Conservation (phyloP, 2,329 filamentous ascomycete genomes). For the Monosporascus sp. region DNA sequence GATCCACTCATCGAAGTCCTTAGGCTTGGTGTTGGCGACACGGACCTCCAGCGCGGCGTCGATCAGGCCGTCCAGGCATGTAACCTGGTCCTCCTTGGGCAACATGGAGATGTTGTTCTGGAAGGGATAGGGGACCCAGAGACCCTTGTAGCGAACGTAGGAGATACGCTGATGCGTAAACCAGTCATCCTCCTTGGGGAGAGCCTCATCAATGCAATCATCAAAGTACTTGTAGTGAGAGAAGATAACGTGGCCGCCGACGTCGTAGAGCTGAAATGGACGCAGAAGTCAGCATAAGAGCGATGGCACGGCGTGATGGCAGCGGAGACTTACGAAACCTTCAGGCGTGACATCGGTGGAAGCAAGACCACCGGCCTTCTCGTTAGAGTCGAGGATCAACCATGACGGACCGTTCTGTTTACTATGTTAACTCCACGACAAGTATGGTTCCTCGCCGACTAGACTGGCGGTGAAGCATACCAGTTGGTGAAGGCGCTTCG, state of each 20-base stretch:
- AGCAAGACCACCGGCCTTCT: conserved; percentile 90
- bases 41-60: conserved; percentile 85
- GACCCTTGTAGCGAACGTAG: conserved; percentile 92
- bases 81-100: conserved; percentile 94
- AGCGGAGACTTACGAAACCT: conserved; percentile 76
- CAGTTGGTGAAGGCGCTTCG: conserved; percentile 95
- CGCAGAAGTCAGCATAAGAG: conserved; percentile 15
- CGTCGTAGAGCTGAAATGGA: conserved; percentile 78
- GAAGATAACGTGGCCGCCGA: conserved; percentile 97
- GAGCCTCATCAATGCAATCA: conserved; percentile 94
- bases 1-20: conserved; percentile 98
- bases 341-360: conserved; percentile 93
- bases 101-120: conserved; percentile 99
- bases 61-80: conserved; percentile 91
- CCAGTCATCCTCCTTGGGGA: conserved; percentile 93
- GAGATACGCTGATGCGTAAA: conserved; percentile 97
- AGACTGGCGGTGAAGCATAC: conserved; percentile 50
- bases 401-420: conserved; percentile 82
- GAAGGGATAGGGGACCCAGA: conserved; percentile 99
- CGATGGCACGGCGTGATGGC: background rate
- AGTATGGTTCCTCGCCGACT: conserved; percentile 8
- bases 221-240: conserved; percentile 99
- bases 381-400: conserved; percentile 89
- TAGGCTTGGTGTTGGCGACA: conserved; percentile 84
- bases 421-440: conserved; percentile 16